Evolutionary conservation across 306 rosid species (phyloP), one percentile per base, ranked within the genome.

Genomic region (Vigna nakashimae): DNA sequence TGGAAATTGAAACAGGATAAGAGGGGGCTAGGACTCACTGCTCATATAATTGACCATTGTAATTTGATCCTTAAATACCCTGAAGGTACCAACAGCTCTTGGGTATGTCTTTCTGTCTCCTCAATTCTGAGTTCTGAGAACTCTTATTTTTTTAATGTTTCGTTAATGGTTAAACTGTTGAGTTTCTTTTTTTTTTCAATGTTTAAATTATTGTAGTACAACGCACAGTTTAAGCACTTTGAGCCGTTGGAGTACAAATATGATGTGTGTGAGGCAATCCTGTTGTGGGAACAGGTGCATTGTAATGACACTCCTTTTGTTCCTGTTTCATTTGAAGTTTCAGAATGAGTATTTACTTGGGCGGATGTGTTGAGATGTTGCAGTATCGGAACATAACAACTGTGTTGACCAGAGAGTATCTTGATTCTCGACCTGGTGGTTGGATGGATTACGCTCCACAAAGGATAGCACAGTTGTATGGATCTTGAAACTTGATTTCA

Each of bases 321-420:
- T 26, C 4, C n/a, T 38, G 48, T 71, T 52, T 45, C 63, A 58
- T 15, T 84, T 75, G 48, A 22, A 16, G 73, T 71, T 56, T 45
- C 65, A 9, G 64, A 71, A 28, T 36, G 36, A 62, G 17, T 73
- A 53, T 79, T 38, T 74, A 59, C 85, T 56, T 88, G 5, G 74
- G 62, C 87, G 89, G 73, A 88, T 80, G 67, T 73, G 64, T 75
- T 82, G 53, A 28, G 75, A 51, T 71, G 56, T 80, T 83, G 83
- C 91, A 94, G 98, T 94, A 94, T 60, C 97, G 98, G 57, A 92
- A 92, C 85, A 94, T 94, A 97, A 94, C 98, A 20, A 94, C 98
- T 6, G 95, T 94, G 73, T 77, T 94, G 82, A 94, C 98, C 28
- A 86, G 98, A 79, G 98, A 94, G 85, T 94, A 94, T 87, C 86